Percentiles rank a stretch among this genome's conserved stretches.
phyloP scores from a whole-genome alignment of 805 yeast species.

The Grigorovia jiainica region DNA sequence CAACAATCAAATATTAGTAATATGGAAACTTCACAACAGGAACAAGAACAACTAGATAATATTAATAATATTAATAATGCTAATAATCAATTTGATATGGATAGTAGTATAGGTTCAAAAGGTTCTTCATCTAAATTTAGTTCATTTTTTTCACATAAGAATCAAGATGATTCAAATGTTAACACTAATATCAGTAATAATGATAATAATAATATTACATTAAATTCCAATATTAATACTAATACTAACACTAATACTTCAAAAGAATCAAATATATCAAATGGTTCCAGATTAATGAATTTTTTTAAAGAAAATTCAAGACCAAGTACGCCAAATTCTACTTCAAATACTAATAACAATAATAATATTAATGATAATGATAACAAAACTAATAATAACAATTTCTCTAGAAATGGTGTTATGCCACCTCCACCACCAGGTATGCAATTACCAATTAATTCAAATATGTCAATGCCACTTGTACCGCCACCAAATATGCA shows the following conservation, averaged over 20 bases:
- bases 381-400: not conserved
- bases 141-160: constrained; percentile 23
- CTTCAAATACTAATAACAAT: too few relatives aligned
- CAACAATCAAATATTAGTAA: too few relatives aligned
- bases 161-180: constrained; percentile 2
- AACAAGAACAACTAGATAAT: not conserved
- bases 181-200: not conserved
- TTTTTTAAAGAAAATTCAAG: constrained; percentile 19
- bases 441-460: not conserved
- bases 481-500: constrained; percentile 8
- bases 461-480: not conserved
- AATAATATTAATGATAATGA: not conserved
- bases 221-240: constrained; percentile 1
- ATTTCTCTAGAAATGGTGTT: not conserved
- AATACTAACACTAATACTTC: not conserved
- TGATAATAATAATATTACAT: not conserved
- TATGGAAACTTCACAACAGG: too few relatives aligned
- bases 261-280: not conserved
- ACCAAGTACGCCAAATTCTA: constrained; percentile 3
- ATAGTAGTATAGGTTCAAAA: constrained; percentile 5
- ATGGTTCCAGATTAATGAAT: constrained; percentile 24
- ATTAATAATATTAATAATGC: too few relatives aligned
- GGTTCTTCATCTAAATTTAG: constrained; percentile 28
- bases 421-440: constrained; percentile 2
- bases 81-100: not conserved